A percentile compares a stretch with the other conserved stretches of the same genome.
Conservation (phyloP, 352 stramenopile genomes). For the Phytopythium cucurbitacearum region DNA sequence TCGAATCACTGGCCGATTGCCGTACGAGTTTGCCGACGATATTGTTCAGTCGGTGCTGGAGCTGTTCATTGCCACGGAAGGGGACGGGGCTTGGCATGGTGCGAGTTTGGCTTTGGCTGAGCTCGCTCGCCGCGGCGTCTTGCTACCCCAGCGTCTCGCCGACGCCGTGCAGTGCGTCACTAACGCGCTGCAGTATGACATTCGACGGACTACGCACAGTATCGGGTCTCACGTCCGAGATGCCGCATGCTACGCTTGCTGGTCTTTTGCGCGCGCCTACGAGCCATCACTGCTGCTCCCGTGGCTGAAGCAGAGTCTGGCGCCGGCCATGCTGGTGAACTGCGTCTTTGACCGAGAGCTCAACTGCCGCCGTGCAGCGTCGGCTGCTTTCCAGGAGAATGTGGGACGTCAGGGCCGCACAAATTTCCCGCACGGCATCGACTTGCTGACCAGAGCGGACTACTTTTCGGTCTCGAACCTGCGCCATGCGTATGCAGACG, state of each 20-base stretch:
- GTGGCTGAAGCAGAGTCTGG: slow-evolving; percentile 86
- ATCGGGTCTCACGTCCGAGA: slow-evolving; percentile 97
- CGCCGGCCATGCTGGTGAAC: slow-evolving; percentile 91
- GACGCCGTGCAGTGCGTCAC: slow-evolving; percentile 93
- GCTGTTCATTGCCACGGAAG: slow-evolving; percentile 91
- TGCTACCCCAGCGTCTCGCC: slow-evolving; percentile 91
- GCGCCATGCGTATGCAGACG: slow-evolving; percentile 90
- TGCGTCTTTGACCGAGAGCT: slow-evolving; percentile 98
- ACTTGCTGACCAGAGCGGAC: slow-evolving; percentile 95
- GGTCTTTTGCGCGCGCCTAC: slow-evolving; percentile 96
- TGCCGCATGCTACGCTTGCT: slow-evolving; percentile 97
- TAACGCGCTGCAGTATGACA: slow-evolving; percentile 93
- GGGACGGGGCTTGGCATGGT: slow-evolving; percentile 96
- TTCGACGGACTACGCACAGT: slow-evolving; percentile 91
- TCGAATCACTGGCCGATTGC: slow-evolving; percentile 93
- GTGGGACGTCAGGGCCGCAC: slow-evolving; percentile 85
- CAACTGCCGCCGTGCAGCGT: slow-evolving; percentile 96
- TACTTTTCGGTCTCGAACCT: slow-evolving; percentile 96
- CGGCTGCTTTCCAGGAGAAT: slow-evolving; percentile 96
- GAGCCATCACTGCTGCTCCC: slow-evolving; percentile 87
- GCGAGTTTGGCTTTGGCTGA: slow-evolving; percentile 96
- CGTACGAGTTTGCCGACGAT: slow-evolving; percentile 94
- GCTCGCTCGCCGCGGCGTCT: slow-evolving; percentile 91
- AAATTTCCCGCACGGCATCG: slow-evolving; percentile 97
- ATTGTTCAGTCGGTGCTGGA: slow-evolving; percentile 95